Evolutionary conservation across 2,329 filamentous ascomycete genomes (phyloP).

Genomic region (Kalmusia sp.): DNA sequence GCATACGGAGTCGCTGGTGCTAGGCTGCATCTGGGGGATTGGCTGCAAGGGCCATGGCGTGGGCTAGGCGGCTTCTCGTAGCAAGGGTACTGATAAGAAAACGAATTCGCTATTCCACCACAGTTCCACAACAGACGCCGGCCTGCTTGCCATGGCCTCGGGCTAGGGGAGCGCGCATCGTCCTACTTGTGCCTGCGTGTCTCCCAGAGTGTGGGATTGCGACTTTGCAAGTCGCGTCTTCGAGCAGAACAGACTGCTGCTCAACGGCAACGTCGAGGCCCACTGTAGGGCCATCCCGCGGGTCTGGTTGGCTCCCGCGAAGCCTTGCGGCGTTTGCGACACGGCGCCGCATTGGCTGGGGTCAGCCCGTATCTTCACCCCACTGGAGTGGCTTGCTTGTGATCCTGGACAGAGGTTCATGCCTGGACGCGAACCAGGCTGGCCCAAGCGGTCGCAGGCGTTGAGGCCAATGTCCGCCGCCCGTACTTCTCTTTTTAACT

Average conservation of each 20-base stretch:
- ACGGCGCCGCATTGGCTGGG: constrained; percentile 34
- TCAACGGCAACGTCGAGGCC: not conserved
- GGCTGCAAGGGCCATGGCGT: constrained; percentile 5
- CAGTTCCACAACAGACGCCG: constrained; percentile 1
- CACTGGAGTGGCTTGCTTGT: constrained; percentile 30
- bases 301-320: constrained; percentile 3
- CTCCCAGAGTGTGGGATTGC: not conserved
- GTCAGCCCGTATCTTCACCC: constrained; percentile 36
- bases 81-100: constrained; percentile 19
- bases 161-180: not conserved
- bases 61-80: constrained; percentile 1
- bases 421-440: constrained; percentile 1
- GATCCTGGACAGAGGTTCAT: constrained; percentile 15
- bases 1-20: not conserved
- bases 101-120: constrained; percentile 14
- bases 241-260: not conserved
- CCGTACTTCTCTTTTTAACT: constrained; percentile 1
- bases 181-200: not conserved
- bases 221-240: too few relatives aligned
- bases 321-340: constrained; percentile 11
- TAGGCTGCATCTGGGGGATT: not conserved
- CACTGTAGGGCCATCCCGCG: not conserved
- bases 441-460: not conserved
- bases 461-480: constrained; percentile 12
- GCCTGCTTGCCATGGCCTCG: not conserved